Percentiles rank a stretch among this genome's conserved stretches.
phyloP scores from a whole-genome alignment of 2,329 filamentous ascomycete species.

The Clonostachys solani region DNA sequence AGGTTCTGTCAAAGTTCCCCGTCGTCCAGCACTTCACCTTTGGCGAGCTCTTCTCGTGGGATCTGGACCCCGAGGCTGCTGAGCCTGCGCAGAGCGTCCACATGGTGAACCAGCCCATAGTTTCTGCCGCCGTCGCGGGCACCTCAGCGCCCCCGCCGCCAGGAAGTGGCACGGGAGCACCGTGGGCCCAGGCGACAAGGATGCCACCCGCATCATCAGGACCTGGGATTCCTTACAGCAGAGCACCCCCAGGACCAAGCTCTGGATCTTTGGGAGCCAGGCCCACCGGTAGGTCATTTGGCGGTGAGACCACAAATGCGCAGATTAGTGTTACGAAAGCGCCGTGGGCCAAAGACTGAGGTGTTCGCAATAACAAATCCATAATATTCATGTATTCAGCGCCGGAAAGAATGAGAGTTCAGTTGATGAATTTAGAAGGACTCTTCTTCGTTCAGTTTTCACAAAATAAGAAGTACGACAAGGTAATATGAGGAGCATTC shows the following conservation, averaged over 20 bases:
- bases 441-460: background rate
- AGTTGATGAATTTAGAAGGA: too few species aligned
- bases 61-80: slow-evolving; percentile 58
- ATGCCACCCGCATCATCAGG: slow-evolving; percentile 26
- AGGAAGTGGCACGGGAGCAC: slow-evolving; percentile 31
- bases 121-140: background rate
- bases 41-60: slow-evolving; percentile 76
- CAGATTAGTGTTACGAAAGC: slow-evolving; percentile 39
- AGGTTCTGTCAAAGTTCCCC: slow-evolving; percentile 94
- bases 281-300: slow-evolving; percentile 1
- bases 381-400: too few species aligned
- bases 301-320: slow-evolving; percentile 22
- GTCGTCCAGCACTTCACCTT: slow-evolving; percentile 97
- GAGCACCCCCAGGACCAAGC: slow-evolving; percentile 21
- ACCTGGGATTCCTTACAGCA: slow-evolving; percentile 32
- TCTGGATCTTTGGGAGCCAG: slow-evolving; percentile 14
- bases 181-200: slow-evolving; percentile 36
- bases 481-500: too few species aligned
- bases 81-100: slow-evolving; percentile 48
- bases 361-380: too few species aligned
- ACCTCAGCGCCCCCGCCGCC: slow-evolving; percentile 8
- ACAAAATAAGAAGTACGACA: too few species aligned
- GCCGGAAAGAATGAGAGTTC: too few species aligned
- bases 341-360: slow-evolving; percentile 33
- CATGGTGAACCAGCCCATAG: slow-evolving; percentile 47